These are phyloP conservation scores for Meira miltonrushii DNA, from an alignment of 1,284 basidiomycete species.

Conservation along the genomic window DNA sequence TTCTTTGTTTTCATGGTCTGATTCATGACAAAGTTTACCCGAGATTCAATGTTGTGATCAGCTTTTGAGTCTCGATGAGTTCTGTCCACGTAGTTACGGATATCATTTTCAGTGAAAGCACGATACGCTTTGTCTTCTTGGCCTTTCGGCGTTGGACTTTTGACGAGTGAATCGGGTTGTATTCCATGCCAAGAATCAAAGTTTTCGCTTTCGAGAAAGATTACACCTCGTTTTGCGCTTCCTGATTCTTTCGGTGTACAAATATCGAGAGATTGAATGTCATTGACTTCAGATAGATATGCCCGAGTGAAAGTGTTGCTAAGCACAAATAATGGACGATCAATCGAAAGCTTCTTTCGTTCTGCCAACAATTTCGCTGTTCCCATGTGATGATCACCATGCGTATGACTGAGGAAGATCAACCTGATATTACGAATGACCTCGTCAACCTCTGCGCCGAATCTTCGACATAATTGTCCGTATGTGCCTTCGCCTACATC, in stretches of 20 bases:
- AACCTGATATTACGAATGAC: constrained; percentile 66
- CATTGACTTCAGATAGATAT: constrained; percentile 56
- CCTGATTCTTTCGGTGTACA: constrained; percentile 7
- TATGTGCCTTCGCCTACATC: constrained; percentile 88
- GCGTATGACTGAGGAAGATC: constrained; percentile 83
- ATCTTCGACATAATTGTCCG: constrained; percentile 77
- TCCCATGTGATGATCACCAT: constrained; percentile 89
- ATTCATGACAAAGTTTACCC: background rate
- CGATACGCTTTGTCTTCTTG: background rate
- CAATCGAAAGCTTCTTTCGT: constrained; percentile 61
- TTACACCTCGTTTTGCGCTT: constrained; percentile 55
- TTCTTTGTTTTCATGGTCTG: background rate
- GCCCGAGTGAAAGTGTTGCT: constrained; percentile 60
- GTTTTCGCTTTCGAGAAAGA: constrained; percentile 30
- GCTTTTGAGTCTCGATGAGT: background rate
- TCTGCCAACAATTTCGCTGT: constrained; percentile 68
- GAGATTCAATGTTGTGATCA: background rate
- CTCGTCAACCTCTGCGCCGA: constrained; percentile 57
- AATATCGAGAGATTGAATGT: constrained; percentile 63
- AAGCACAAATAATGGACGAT: constrained; percentile 64
- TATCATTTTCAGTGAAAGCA: too few species aligned
- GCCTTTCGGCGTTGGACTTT: background rate
- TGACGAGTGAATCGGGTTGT: constrained; percentile 6
- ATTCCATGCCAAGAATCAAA: constrained; percentile 33
- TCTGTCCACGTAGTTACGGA: background rate